phyloP scores from a whole-genome alignment of 2,329 filamentous ascomycete genomes.

The Aschersonia sp. region DNA sequence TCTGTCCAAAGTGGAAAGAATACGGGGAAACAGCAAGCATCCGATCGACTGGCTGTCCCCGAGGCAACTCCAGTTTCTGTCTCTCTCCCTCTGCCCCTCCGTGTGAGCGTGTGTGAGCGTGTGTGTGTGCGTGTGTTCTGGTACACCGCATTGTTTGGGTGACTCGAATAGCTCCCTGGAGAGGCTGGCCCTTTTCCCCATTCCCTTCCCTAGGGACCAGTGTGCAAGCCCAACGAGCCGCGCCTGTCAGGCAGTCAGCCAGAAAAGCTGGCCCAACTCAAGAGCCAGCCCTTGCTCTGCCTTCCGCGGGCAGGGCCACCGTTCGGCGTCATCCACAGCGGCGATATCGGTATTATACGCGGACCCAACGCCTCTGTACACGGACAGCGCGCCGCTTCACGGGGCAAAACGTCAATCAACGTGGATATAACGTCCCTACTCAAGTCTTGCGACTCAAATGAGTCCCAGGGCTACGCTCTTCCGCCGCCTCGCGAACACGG shows the following conservation, averaged over 20 bases:
- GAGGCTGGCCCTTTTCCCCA: slow-evolving; percentile 2
- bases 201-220: background rate
- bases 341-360: slow-evolving; percentile 13
- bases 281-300: slow-evolving; percentile 25
- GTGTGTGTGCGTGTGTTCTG: slow-evolving; percentile 6
- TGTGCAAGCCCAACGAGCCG: slow-evolving; percentile 2
- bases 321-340: slow-evolving; percentile 14
- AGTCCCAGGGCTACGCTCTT: slow-evolving; percentile 40
- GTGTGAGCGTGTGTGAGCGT: no score
- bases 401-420: slow-evolving; percentile 41
- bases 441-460: slow-evolving; percentile 61
- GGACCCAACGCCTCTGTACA: slow-evolving; percentile 14
- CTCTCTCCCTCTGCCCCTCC: background rate
- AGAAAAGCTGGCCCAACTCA: slow-evolving; percentile 26
- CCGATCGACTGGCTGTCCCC: no score
- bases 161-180: slow-evolving; percentile 2
- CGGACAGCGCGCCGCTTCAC: slow-evolving; percentile 12
- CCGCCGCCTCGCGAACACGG: slow-evolving; percentile 11
- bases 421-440: slow-evolving; percentile 93
- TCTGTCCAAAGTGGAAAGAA: background rate
- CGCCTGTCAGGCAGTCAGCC: slow-evolving; percentile 9
- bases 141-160: slow-evolving; percentile 8
- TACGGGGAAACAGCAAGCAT: no score
- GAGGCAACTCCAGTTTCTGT: background rate
- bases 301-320: slow-evolving; percentile 24